These are phyloP conservation scores for Talaromyces nanjingensis DNA, from an alignment of 495 filamentous ascomycete genomes.

Conservation along the genomic window DNA sequence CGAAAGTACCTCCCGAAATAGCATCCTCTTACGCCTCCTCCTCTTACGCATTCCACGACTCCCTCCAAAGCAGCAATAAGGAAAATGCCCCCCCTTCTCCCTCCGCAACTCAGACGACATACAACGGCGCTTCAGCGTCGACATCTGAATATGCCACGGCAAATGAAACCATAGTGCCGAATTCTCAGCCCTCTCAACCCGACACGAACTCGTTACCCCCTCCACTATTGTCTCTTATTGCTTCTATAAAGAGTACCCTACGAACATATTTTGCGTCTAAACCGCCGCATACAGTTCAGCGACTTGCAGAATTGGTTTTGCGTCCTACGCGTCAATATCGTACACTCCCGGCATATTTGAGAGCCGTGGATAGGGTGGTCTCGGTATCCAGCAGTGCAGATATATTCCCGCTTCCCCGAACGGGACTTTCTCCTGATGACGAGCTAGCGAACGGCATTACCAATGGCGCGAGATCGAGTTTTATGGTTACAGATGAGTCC, in stretches of 20 bases:
- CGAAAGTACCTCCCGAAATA: slow-evolving; percentile 27
- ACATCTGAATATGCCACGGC: slow-evolving; percentile 15
- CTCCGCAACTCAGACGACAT: slow-evolving; percentile 25
- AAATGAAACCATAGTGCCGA: slow-evolving; percentile 29
- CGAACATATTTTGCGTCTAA: slow-evolving; percentile 58
- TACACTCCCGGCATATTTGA: slow-evolving; percentile 74
- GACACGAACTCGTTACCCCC: slow-evolving; percentile 51
- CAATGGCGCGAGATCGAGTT: slow-evolving; percentile 23
- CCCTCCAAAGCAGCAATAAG: slow-evolving; percentile 38
- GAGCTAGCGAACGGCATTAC: slow-evolving; percentile 31
- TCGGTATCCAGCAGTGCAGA: slow-evolving; percentile 80
- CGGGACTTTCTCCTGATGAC: slow-evolving; percentile 18
- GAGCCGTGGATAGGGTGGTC: slow-evolving; percentile 85
- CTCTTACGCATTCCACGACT: slow-evolving; percentile 26
- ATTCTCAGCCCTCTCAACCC: slow-evolving; percentile 42
- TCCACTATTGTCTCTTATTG: slow-evolving; percentile 54
- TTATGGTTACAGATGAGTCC: slow-evolving; percentile 24
- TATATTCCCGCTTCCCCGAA: slow-evolving; percentile 69
- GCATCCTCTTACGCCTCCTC: slow-evolving; percentile 14
- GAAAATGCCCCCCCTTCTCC: slow-evolving; percentile 40
- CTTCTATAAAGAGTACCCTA: slow-evolving; percentile 62
- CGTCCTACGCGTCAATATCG: slow-evolving; percentile 70
- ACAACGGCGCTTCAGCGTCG: slow-evolving; percentile 25
- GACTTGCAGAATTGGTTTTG: slow-evolving; percentile 85
- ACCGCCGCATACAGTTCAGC: slow-evolving; percentile 90